Percentiles rank a stretch among this genome's conserved stretches.
Conservation (phyloP, 2,329 filamentous ascomycete species). For the Gaeumannomyces sp. region DNA sequence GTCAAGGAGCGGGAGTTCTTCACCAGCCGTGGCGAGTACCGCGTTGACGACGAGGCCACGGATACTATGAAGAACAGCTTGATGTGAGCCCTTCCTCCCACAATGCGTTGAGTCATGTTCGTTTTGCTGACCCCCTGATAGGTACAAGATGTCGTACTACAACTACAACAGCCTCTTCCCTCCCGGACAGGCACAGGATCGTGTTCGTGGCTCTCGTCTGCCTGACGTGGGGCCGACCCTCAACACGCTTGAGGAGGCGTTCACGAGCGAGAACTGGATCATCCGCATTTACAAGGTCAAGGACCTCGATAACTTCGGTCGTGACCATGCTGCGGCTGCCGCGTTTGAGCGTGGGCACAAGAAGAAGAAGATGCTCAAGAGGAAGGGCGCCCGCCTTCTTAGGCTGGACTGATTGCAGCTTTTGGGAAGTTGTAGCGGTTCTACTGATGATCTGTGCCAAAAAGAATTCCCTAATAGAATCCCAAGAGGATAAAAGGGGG, state of each 20-base stretch:
- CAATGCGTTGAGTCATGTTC: neutral
- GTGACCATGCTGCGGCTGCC: slow-evolving; percentile 67
- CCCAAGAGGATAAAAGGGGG: neutral
- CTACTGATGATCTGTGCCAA: neutral
- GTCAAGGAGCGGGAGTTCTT: slow-evolving; percentile 97
- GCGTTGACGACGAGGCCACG: slow-evolving; percentile 86
- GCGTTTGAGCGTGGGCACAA: slow-evolving; percentile 75
- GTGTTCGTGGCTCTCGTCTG: slow-evolving; percentile 74
- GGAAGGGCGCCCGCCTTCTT: slow-evolving; percentile 64
- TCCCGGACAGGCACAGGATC: slow-evolving; percentile 79
- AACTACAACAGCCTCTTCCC: slow-evolving; percentile 93
- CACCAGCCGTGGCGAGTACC: slow-evolving; percentile 87
- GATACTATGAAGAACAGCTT: slow-evolving; percentile 98
- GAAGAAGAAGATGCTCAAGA: slow-evolving; percentile 72
- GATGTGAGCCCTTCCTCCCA: slow-evolving; percentile 62
- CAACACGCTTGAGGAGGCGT: slow-evolving; percentile 89
- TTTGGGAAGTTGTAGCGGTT: neutral
- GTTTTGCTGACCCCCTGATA: slow-evolving; percentile 28
- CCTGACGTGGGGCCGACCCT: slow-evolving; percentile 82
- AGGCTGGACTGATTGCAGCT: slow-evolving; percentile 57
- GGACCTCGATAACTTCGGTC: slow-evolving; percentile 90
- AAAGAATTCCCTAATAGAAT: neutral
- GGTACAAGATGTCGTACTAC: slow-evolving; percentile 99
- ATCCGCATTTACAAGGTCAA: slow-evolving; percentile 99
- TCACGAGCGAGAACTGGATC: slow-evolving; percentile 99